Evolutionary conservation across 352 stramenopile genomes (phyloP).

Genomic region (Pythium grandisporangium): DNA sequence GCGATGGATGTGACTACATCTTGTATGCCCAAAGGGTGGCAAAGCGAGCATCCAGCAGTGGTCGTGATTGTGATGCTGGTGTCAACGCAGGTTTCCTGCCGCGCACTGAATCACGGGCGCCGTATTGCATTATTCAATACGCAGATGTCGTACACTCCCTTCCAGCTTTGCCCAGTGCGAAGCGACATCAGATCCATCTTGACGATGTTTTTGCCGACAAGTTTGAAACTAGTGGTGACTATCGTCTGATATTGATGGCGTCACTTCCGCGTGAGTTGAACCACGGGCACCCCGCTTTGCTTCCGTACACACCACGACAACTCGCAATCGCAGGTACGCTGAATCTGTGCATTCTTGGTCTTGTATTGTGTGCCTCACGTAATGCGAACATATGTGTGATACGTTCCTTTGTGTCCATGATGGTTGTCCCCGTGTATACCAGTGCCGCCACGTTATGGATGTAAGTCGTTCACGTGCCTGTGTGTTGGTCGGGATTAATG

Average conservation of each 20-base stretch:
- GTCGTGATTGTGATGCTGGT: too few species aligned
- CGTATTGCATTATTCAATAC: conserved; percentile 14
- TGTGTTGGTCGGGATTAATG: too few species aligned
- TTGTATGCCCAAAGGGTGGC: conserved; percentile 16
- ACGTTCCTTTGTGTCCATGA: too few species aligned
- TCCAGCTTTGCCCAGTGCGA: background rate
- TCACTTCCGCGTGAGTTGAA: conserved; percentile 14
- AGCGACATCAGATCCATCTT: conserved; percentile 7
- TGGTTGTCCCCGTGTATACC: too few species aligned
- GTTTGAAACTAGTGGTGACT: conserved; percentile 18
- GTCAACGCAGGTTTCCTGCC: too few species aligned
- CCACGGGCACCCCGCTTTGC: conserved; percentile 14
- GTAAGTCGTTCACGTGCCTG: too few species aligned
- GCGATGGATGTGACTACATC: conserved; percentile 17
- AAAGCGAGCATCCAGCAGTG: too few species aligned
- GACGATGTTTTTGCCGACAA: conserved; percentile 15
- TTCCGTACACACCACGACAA: conserved; percentile 17
- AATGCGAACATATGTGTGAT: too few species aligned
- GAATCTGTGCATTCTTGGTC: background rate
- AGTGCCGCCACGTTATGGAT: too few species aligned
- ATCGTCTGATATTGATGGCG: conserved; percentile 21
- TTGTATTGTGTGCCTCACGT: too few species aligned
- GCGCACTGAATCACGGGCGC: too few species aligned
- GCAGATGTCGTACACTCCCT: conserved; percentile 14
- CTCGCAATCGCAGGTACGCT: conserved; percentile 14